phyloP scores from a whole-genome alignment of 2,329 filamentous ascomycete genomes.

The Colletotrichum caudatum region DNA sequence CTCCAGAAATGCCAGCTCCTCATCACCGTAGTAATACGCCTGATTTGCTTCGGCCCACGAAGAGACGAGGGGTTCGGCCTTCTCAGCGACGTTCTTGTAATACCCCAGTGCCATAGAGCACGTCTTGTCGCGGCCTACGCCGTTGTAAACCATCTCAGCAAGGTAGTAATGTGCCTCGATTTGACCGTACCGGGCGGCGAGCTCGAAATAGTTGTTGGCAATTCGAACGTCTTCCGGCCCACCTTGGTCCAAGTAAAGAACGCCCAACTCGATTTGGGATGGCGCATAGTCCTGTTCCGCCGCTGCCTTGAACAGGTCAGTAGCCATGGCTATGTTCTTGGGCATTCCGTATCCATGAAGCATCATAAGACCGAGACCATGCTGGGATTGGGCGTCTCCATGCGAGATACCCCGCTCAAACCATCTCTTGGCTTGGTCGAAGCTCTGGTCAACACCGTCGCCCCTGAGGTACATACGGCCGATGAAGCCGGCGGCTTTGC shows the following conservation, averaged over 20 bases:
- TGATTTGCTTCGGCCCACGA: slow-evolving; percentile 86
- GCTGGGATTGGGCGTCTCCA: slow-evolving; percentile 86
- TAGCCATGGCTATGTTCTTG: slow-evolving; percentile 77
- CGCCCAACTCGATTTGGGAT: slow-evolving; percentile 85
- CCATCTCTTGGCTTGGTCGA: slow-evolving; percentile 81
- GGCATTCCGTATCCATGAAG: slow-evolving; percentile 78
- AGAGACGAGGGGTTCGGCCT: slow-evolving; percentile 78
- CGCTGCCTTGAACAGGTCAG: slow-evolving; percentile 80
- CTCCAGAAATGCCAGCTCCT: slow-evolving; percentile 81
- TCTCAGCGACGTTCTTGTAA: slow-evolving; percentile 84
- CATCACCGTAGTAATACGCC: slow-evolving; percentile 82
- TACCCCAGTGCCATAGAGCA: slow-evolving; percentile 83
- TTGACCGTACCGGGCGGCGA: slow-evolving; percentile 83
- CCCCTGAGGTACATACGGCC: slow-evolving; percentile 91
- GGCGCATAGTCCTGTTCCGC: slow-evolving; percentile 85
- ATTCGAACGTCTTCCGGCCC: slow-evolving; percentile 75
- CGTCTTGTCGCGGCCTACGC: slow-evolving; percentile 82
- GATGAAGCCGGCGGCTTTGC: slow-evolving; percentile 87
- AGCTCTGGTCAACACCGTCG: slow-evolving; percentile 85
- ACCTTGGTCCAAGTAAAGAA: slow-evolving; percentile 88
- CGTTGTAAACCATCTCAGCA: slow-evolving; percentile 85
- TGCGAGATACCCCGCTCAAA: slow-evolving; percentile 82
- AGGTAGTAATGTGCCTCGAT: slow-evolving; percentile 94
- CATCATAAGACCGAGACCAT: slow-evolving; percentile 86
- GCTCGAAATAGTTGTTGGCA: slow-evolving; percentile 88